phyloP scores from a whole-genome alignment of 306 rosid genomes.

The Cucurbita ficifolia region DNA sequence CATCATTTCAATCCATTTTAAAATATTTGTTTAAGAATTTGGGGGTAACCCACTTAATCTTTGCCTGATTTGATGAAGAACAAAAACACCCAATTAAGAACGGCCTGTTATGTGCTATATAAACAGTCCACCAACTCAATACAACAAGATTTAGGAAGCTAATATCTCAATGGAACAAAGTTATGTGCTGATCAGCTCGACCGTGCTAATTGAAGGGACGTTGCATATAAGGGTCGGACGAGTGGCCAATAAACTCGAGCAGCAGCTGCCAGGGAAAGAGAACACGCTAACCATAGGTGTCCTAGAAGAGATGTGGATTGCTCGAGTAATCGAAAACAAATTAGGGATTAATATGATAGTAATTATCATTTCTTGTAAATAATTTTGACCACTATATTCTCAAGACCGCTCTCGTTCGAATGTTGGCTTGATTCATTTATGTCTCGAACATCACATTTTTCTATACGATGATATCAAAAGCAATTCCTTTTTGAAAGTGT shows the following conservation, averaged over 20 bases:
- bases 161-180: neutral
- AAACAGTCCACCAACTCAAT: neutral
- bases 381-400: too few species aligned
- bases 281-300: neutral
- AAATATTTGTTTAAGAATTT: neutral
- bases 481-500: neutral
- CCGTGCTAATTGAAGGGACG: neutral
- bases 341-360: neutral
- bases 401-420: too few species aligned
- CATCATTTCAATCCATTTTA: neutral
- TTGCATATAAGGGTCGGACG: neutral
- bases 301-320: conserved; percentile 3
- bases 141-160: neutral
- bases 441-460: neutral
- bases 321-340: neutral
- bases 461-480: neutral
- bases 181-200: conserved; percentile 1
- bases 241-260: neutral
- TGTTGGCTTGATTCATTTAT: too few species aligned
- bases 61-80: conserved; percentile 11
- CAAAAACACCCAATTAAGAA: neutral
- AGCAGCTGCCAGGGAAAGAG: neutral
- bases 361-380: too few species aligned
- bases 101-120: neutral
- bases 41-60: conserved; percentile 14